Conservation (phyloP, 164 flowering plant species). For the Stephania japonica region DNA sequence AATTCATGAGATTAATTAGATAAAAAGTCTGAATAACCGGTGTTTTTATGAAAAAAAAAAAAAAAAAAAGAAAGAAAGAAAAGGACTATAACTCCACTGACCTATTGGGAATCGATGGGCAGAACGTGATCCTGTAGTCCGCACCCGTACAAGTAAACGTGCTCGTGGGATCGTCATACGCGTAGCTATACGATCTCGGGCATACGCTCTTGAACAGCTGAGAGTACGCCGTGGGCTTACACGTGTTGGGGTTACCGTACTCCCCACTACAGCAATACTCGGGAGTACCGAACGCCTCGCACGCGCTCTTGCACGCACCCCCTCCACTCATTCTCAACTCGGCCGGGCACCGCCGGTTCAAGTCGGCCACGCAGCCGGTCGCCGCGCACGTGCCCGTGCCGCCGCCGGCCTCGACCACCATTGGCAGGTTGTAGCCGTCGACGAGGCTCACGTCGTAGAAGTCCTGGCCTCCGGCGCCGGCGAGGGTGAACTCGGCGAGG, state of each 20-base stretch:
- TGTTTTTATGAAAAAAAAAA: too few species aligned
- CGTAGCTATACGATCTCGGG: conserved; percentile 88
- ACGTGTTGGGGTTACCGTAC: conserved; percentile 53
- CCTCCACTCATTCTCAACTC: conserved; percentile 45
- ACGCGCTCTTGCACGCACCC: conserved; percentile 81
- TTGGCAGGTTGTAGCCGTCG: conserved; percentile 70
- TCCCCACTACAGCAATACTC: conserved; percentile 81
- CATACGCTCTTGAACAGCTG: conserved; percentile 63
- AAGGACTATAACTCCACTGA: too few species aligned
- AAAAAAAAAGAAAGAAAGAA: too few species aligned
- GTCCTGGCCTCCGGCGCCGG: conserved; percentile 43
- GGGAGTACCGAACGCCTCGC: conserved; percentile 64
- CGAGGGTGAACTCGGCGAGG: conserved; percentile 77
- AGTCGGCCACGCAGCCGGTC: conserved; percentile 64
- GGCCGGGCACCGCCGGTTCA: conserved; percentile 68
- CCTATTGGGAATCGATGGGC: conserved; percentile 68
- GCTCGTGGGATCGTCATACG: conserved; percentile 75
- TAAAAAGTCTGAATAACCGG: too few species aligned
- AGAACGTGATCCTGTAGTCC: conserved; percentile 70
- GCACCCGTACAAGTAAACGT: conserved; percentile 76
- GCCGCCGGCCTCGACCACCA: conserved; percentile 42
- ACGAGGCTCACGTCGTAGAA: conserved; percentile 81
- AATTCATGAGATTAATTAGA: too few species aligned
- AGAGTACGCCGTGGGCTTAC: conserved; percentile 65
- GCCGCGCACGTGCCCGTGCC: conserved; percentile 54